Percentiles rank a stretch among this genome's conserved stretches.
These are phyloP conservation scores for Ustilago cynodontis DNA, from an alignment of 1,284 basidiomycete species.

Conservation along the genomic window DNA sequence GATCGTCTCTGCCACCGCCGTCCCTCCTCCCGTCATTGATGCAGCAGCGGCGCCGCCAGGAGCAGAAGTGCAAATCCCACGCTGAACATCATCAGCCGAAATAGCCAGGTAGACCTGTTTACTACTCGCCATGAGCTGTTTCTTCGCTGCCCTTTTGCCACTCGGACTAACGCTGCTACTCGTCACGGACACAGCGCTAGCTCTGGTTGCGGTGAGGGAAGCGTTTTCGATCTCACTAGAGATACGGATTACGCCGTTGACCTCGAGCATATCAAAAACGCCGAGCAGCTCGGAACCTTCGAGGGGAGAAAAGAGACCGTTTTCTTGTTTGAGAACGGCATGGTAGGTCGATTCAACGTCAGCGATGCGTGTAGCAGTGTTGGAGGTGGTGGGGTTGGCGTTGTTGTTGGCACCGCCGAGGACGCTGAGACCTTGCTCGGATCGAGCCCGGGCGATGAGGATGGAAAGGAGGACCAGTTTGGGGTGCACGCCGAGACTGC, in stretches of 20 bases:
- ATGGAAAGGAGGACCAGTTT: constrained; percentile 65
- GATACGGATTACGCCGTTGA: constrained; percentile 61
- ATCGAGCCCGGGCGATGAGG: constrained; percentile 54
- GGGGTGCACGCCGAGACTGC: constrained; percentile 62
- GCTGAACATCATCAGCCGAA: constrained; percentile 47
- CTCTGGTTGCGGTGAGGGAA: neutral
- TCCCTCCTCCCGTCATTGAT: neutral
- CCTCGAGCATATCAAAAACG: constrained; percentile 66
- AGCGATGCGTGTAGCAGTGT: constrained; percentile 32
- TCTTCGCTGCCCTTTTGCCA: constrained; percentile 62
- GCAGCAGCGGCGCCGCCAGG: constrained; percentile 2
- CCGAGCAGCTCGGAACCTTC: constrained; percentile 64
- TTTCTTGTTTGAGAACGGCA: constrained; percentile 54
- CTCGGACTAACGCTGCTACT: constrained; percentile 50
- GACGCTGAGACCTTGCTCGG: constrained; percentile 33
- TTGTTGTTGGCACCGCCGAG: constrained; percentile 33
- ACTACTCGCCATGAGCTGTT: constrained; percentile 58
- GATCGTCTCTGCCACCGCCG: constrained; percentile 49
- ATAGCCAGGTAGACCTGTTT: constrained; percentile 49
- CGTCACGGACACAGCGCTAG: constrained; percentile 1
- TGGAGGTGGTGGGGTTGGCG: neutral
- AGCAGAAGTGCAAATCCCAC: constrained; percentile 53
- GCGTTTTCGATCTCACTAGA: constrained; percentile 38
- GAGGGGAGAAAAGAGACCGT: constrained; percentile 52
- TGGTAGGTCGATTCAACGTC: constrained; percentile 64